phyloP scores from a whole-genome alignment of 768 basidiomycete species.

The Melanogaster broomeanus region DNA sequence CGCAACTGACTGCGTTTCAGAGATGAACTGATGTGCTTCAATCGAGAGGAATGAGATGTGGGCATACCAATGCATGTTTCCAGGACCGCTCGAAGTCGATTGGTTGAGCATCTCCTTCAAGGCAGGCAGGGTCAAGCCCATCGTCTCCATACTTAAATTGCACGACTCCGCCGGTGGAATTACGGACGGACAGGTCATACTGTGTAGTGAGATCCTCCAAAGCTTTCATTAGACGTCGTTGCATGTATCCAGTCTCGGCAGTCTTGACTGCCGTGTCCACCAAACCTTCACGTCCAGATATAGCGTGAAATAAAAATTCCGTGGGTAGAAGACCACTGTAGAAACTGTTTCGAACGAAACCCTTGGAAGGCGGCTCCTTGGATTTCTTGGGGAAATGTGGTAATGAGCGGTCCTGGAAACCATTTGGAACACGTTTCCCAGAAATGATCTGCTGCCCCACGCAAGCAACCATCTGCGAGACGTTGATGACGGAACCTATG shows the following conservation, averaged over 20 bases:
- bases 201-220: constrained; percentile 95
- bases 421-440: constrained; percentile 97
- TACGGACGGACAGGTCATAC: constrained; percentile 94
- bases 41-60: neutral
- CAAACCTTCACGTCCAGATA: constrained; percentile 96
- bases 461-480: constrained; percentile 99
- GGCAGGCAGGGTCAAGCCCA: constrained; percentile 92
- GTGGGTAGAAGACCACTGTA: constrained; percentile 89
- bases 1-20: constrained; percentile 56
- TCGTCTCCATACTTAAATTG: constrained; percentile 98
- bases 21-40: constrained; percentile 6
- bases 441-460: constrained; percentile 99
- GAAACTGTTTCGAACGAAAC: constrained; percentile 98
- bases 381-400: constrained; percentile 99
- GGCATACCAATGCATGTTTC: constrained; percentile 74
- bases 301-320: constrained; percentile 98
- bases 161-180: constrained; percentile 91
- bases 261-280: constrained; percentile 99
- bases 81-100: constrained; percentile 88
- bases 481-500: constrained; percentile 97
- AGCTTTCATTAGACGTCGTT: constrained; percentile 97
- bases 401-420: constrained; percentile 98
- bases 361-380: constrained; percentile 93
- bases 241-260: constrained; percentile 99
- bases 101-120: constrained; percentile 95